phyloP scores from a whole-genome alignment of 371 early-diverging fungal genomes.

The Mycotypha africana region DNA sequence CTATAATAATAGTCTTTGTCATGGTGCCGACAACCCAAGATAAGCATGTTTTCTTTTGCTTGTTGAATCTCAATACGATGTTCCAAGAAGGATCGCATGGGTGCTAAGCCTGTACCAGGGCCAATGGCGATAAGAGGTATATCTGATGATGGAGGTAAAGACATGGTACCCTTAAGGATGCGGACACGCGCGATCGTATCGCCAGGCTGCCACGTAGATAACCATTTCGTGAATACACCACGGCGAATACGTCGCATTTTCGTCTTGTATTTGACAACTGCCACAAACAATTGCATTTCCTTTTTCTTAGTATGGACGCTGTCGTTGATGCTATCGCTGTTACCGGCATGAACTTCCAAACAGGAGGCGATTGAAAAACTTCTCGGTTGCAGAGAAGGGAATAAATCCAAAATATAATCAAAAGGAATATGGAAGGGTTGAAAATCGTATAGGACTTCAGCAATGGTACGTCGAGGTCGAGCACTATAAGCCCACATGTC shows the following conservation, averaged over 20 bases:
- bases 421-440: conserved; percentile 64
- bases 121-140: conserved; percentile 72
- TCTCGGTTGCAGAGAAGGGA: conserved; percentile 74
- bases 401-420: conserved; percentile 78
- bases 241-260: conserved; percentile 59
- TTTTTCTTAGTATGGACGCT: no score
- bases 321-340: no score
- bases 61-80: conserved; percentile 44
- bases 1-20: conserved; percentile 71
- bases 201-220: conserved; percentile 42
- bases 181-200: conserved; percentile 45
- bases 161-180: conserved; percentile 72
- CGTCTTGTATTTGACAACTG: conserved; percentile 83
- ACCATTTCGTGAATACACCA: conserved; percentile 85
- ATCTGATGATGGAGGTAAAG: conserved; percentile 46
- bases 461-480: conserved; percentile 69
- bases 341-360: conserved; percentile 36
- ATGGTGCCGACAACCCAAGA: conserved; percentile 78
- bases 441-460: conserved; percentile 86
- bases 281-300: conserved; percentile 81
- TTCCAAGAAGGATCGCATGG: conserved; percentile 83
- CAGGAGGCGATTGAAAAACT: conserved; percentile 79
- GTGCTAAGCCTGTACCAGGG: conserved; percentile 87
- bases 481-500: conserved; percentile 84
- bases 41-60: conserved; percentile 60